A percentile compares a stretch with the other conserved stretches of the same genome.
These are phyloP conservation scores for Fusarium sp. DNA, from an alignment of 2,329 filamentous ascomycete genomes.

Conservation along the genomic window DNA sequence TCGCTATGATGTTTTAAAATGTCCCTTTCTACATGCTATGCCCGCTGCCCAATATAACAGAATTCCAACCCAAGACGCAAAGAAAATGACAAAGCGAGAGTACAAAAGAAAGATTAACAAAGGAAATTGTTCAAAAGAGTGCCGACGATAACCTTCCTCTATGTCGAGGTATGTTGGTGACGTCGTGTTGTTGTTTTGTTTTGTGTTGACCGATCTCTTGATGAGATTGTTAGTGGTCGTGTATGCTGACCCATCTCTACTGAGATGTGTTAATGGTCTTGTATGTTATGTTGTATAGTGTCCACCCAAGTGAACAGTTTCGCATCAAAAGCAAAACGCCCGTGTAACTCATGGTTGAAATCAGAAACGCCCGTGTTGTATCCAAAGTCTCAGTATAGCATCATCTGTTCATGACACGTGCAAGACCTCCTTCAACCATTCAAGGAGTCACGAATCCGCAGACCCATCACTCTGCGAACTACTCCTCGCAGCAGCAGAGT, in stretches of 20 bases:
- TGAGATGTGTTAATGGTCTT: neutral
- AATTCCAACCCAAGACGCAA: constrained; percentile 6
- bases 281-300: neutral
- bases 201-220: neutral
- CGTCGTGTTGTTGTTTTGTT: neutral
- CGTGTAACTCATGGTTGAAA: neutral
- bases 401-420: constrained; percentile 13
- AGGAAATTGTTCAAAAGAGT: constrained; percentile 25
- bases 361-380: neutral
- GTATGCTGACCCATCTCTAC: neutral
- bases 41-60: neutral
- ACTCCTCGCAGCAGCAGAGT: constrained; percentile 33
- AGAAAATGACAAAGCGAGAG: constrained; percentile 16
- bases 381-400: neutral
- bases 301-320: neutral
- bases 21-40: constrained; percentile 17
- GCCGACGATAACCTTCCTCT: neutral
- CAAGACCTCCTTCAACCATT: constrained; percentile 6
- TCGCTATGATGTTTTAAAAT: constrained; percentile 27
- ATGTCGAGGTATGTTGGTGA: neutral
- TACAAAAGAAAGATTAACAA: constrained; percentile 8
- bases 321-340: neutral
- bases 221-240: neutral
- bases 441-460: constrained; percentile 27
- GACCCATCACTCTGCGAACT: constrained; percentile 39